These are phyloP conservation scores for Alternaria sp. DNA, from an alignment of 2,329 filamentous ascomycete genomes.

Conservation along the genomic window DNA sequence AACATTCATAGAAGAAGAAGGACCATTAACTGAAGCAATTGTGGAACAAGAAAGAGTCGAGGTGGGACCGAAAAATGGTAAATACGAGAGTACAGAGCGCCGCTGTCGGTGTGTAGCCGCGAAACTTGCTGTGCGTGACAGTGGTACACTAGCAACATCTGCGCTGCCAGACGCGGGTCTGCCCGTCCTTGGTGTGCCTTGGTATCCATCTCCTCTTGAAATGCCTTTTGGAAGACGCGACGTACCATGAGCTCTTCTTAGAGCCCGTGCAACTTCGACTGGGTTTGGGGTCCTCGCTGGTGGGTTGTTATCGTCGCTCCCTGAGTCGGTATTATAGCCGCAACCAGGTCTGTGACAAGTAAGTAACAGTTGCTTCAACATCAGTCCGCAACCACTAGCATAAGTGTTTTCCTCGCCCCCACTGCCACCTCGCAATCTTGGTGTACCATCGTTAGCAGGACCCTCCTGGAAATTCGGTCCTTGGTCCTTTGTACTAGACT, in stretches of 20 bases:
- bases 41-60: neutral
- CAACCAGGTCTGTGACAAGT: slow-evolving; percentile 5
- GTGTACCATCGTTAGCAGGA: neutral
- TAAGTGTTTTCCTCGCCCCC: neutral
- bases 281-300: slow-evolving; percentile 1
- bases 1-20: neutral
- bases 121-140: neutral
- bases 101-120: neutral
- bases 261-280: neutral
- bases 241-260: slow-evolving; percentile 2
- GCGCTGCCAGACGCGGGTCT: neutral
- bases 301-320: neutral
- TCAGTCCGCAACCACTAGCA: neutral
- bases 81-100: neutral
- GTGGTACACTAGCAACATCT: neutral
- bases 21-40: neutral
- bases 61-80: neutral
- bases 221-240: slow-evolving; percentile 8
- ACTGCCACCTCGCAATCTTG: slow-evolving; percentile 24
- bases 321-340: neutral
- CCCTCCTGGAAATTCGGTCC: slow-evolving; percentile 18
- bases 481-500: slow-evolving; percentile 2
- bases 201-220: neutral
- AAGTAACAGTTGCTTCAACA: slow-evolving; percentile 13
- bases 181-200: neutral